Evolutionary conservation across 257 asterid species (phyloP), one percentile per base, ranked within the genome.

Genomic region (Voacanga thouarsii): DNA sequence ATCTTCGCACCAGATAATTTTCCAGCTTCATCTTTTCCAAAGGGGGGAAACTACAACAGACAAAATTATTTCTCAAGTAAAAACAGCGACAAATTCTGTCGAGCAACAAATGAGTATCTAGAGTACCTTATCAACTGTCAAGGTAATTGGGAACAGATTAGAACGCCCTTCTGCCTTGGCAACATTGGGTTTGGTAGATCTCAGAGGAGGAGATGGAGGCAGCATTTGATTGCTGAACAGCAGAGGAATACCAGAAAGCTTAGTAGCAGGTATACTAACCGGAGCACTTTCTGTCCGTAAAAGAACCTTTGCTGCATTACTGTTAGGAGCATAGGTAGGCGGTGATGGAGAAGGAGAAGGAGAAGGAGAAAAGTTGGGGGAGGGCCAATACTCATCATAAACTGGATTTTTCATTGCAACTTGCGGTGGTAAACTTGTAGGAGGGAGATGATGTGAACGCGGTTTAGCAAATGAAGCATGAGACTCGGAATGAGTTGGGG

Each of bases 341-440:
- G 98, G 96, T 26, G 98, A 89, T 75, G 92, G 92, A 78, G 97
- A 88, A 75, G 94, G 92, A 41, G 97, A 90, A 60, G 90, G 88
- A 44, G 97, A 90, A 61, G 91, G 88, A 47, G 97, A 90, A 85
- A 86, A 85, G 66, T 78, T 76, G 61, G 93, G 92, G 37, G 90
- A 88, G 67, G 92, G 92, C 91, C 83, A 93, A 84, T 82, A 93
- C 83, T 93, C 98, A 67, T 90, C 96, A 77, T 83, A 91, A 76
- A 89, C 84, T 23, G 86, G 86, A 72, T 78, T 87, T 78, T 91
- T 89, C 57, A 66, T 50, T 53, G 85, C 86, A 83, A 78, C 82
- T 74, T 75, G 83, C 11, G 88, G 80, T 24, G 90, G 88, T 78
- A 87, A 79, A 75, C 87, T 79, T 23, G 92, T 63, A 0, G 94